Conservation (phyloP, 345 rosid species). For the Lagerstroemia speciosa region DNA sequence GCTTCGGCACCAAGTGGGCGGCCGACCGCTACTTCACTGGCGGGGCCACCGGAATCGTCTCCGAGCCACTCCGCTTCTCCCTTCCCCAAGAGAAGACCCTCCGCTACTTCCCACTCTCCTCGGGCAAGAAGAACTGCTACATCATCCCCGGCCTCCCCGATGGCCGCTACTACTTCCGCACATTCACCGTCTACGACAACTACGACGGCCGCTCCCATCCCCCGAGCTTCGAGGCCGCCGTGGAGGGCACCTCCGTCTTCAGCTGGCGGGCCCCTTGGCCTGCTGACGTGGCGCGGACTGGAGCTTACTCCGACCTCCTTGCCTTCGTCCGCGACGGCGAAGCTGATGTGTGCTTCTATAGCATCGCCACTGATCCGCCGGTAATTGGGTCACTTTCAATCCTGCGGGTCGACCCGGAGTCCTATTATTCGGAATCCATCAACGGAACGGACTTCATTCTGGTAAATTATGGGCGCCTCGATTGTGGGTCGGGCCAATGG, state of each 20-base stretch:
- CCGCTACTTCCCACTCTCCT: conserved; percentile 83
- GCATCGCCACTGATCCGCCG: conserved; percentile 96
- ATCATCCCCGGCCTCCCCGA: conserved; percentile 48
- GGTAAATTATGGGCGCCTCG: conserved; percentile 86
- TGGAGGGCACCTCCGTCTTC: conserved; percentile 85
- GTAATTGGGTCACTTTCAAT: conserved; percentile 69
- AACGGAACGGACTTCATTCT: conserved; percentile 33
- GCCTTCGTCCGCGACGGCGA: conserved; percentile 69
- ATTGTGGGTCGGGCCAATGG: too few species aligned
- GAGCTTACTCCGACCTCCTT: conserved; percentile 90
- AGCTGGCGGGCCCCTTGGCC: conserved; percentile 91
- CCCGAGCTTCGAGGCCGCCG: conserved; percentile 79
- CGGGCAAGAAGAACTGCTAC: conserved; percentile 96
- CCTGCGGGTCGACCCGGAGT: conserved; percentile 55
- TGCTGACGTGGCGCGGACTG: conserved; percentile 48
- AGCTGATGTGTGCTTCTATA: conserved; percentile 79
- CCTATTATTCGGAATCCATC: conserved; percentile 42
- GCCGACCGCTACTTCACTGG: conserved; percentile 66
- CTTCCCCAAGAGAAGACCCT: conserved; percentile 73
- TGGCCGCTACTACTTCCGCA: conserved; percentile 84
- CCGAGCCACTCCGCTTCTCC: conserved; percentile 83
- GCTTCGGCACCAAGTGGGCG: conserved; percentile 61
- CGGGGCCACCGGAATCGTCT: conserved; percentile 62
- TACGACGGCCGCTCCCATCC: conserved; percentile 84
- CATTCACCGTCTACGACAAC: conserved; percentile 94